Percentiles rank a stretch among this genome's conserved stretches.
Conservation (phyloP, 768 basidiomycete genomes). For the Sporobolomyces phaffii region DNA sequence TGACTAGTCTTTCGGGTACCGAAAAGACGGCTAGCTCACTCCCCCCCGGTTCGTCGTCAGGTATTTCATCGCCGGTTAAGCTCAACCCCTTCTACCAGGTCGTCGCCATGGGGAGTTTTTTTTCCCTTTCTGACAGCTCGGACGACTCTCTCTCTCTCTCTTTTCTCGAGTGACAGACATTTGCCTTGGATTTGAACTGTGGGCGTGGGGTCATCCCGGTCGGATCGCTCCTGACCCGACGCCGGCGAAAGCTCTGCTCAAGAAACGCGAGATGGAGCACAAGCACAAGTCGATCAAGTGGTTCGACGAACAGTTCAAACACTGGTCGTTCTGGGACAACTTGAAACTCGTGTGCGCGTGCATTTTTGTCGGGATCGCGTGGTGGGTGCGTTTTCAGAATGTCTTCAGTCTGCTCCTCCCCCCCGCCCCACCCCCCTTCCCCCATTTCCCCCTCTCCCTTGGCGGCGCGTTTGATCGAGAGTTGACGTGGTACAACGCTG, state of each 20-base stretch:
- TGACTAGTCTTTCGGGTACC: too few species aligned
- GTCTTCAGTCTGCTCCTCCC: too few species aligned
- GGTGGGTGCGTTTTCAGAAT: too few species aligned
- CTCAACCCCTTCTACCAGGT: too few species aligned
- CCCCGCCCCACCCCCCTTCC: too few species aligned
- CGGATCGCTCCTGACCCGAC: not conserved
- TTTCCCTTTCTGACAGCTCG: not conserved
- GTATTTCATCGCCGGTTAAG: conserved; percentile 4
- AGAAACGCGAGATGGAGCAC: not conserved
- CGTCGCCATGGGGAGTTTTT: too few species aligned
- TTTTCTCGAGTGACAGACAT: not conserved
- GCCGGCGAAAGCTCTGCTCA: not conserved
- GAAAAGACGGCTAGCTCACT: not conserved
- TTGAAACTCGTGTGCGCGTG: not conserved
- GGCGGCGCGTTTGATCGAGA: not conserved
- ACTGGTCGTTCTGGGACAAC: conserved; percentile 7
- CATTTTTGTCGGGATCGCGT: not conserved
- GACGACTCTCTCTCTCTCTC: not conserved
- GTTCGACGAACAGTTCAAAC: not conserved
- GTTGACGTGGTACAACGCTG: not conserved
- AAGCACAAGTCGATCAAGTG: not conserved
- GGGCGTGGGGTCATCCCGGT: conserved; percentile 4
- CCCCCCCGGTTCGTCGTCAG: not conserved
- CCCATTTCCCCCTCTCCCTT: too few species aligned
- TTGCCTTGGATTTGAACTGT: not conserved